phyloP scores from a whole-genome alignment of 805 yeast species.

The Brettanomyces sp. region DNA sequence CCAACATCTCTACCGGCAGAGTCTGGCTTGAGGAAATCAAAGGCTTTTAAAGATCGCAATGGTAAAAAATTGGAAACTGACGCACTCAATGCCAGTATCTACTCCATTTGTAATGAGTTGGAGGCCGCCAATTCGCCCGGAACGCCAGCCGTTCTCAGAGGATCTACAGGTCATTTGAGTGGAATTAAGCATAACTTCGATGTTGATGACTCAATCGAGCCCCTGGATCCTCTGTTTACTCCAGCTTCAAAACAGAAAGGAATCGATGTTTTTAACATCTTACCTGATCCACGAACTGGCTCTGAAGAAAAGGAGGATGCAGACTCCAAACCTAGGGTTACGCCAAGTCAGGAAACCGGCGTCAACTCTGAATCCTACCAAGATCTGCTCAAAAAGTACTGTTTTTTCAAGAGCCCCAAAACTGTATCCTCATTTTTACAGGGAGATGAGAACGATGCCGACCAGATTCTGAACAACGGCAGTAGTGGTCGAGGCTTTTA shows the following conservation, averaged over 20 bases:
- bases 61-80: background rate
- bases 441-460: constrained; percentile 9
- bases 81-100: no score
- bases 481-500: constrained; percentile 15
- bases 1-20: background rate
- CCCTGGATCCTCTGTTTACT: background rate
- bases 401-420: constrained; percentile 41
- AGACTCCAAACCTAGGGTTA: background rate
- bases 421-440: constrained; percentile 24
- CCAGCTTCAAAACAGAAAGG: background rate
- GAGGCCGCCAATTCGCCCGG: constrained; percentile 15
- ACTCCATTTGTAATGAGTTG: background rate
- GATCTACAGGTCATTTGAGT: constrained; percentile 10
- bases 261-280: background rate
- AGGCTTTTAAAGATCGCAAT: background rate
- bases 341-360: constrained; percentile 18
- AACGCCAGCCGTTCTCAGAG: constrained; percentile 14
- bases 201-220: background rate
- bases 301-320: background rate
- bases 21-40: background rate
- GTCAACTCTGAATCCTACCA: constrained; percentile 46
- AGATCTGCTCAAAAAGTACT: constrained; percentile 48
- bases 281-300: background rate
- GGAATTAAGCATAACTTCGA: background rate
- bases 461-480: constrained; percentile 8